Percentiles rank a stretch among this genome's conserved stretches.
These are phyloP conservation scores for Volvariella volvacea DNA, from an alignment of 1,284 basidiomycete species.

Conservation along the genomic window DNA sequence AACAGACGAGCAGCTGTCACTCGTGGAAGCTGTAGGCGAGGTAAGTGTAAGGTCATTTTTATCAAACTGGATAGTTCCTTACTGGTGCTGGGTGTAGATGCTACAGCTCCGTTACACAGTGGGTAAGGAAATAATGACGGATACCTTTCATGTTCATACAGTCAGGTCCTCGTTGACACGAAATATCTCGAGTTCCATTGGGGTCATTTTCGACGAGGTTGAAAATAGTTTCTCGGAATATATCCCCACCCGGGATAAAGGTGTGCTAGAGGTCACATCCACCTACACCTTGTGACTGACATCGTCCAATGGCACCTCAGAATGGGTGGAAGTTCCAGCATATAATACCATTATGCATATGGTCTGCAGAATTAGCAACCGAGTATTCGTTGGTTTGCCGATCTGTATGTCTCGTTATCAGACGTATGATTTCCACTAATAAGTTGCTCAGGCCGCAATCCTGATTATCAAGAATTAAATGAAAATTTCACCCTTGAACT, in stretches of 20 bases:
- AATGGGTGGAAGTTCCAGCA: background rate
- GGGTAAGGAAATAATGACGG: conserved; percentile 3
- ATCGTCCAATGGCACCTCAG: background rate
- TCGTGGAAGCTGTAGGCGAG: conserved; percentile 13
- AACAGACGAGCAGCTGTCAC: conserved; percentile 15
- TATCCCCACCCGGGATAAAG: conserved; percentile 7
- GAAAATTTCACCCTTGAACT: conserved; percentile 25
- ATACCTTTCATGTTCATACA: conserved; percentile 7
- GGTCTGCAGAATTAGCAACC: conserved; percentile 1
- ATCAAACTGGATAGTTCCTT: background rate
- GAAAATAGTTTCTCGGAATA: conserved; percentile 6
- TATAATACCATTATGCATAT: background rate
- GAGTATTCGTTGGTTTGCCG: conserved; percentile 2
- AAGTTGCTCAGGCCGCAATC: conserved; percentile 24
- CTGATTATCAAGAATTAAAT: conserved; percentile 24
- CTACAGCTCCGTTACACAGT: conserved; percentile 8
- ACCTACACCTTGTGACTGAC: background rate
- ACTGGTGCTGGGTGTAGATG: background rate
- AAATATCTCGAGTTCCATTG: conserved; percentile 7
- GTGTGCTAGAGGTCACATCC: background rate
- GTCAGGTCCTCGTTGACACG: conserved; percentile 8
- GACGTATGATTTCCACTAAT: background rate
- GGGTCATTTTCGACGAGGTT: conserved; percentile 12
- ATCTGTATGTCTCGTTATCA: background rate
- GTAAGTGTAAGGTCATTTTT: conserved; percentile 9